Conservation (phyloP, 345 rosid species). For the Mangifera indica region DNA sequence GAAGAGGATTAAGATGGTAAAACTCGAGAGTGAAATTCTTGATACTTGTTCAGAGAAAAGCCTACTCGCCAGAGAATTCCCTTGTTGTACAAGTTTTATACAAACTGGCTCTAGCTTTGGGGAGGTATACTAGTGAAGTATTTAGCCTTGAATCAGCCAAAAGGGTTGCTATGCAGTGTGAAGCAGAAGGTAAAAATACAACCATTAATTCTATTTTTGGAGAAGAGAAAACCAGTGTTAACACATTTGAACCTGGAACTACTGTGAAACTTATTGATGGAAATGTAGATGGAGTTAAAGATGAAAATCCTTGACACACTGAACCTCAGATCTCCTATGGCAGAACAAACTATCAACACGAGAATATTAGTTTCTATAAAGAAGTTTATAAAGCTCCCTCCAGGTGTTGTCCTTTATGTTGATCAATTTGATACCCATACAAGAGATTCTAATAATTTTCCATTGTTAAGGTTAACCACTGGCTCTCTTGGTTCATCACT, state of each 20-base stretch:
- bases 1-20: conserved; percentile 42
- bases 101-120: conserved; percentile 29
- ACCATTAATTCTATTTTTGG: conserved; percentile 68
- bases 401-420: conserved; percentile 66
- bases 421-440: conserved; percentile 57
- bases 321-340: conserved; percentile 51
- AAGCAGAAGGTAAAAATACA: conserved; percentile 53
- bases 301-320: conserved; percentile 69
- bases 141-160: conserved; percentile 35
- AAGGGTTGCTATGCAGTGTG: conserved; percentile 39
- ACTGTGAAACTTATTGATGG: conserved; percentile 50
- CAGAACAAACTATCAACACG: conserved; percentile 47
- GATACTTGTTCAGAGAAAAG: no score
- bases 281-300: conserved; percentile 44
- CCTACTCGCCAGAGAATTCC: no score
- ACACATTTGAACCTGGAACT: conserved; percentile 62
- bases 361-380: conserved; percentile 55
- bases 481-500: conserved; percentile 48
- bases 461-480: conserved; percentile 45
- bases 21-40: conserved; percentile 39
- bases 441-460: conserved; percentile 40
- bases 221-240: conserved; percentile 41
- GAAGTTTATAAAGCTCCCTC: conserved; percentile 48
- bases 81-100: conserved; percentile 46
- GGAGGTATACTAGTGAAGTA: conserved; percentile 24